Evolutionary conservation across 2,329 filamentous ascomycete species (phyloP).

Genomic region (Hypoxylon sp.): DNA sequence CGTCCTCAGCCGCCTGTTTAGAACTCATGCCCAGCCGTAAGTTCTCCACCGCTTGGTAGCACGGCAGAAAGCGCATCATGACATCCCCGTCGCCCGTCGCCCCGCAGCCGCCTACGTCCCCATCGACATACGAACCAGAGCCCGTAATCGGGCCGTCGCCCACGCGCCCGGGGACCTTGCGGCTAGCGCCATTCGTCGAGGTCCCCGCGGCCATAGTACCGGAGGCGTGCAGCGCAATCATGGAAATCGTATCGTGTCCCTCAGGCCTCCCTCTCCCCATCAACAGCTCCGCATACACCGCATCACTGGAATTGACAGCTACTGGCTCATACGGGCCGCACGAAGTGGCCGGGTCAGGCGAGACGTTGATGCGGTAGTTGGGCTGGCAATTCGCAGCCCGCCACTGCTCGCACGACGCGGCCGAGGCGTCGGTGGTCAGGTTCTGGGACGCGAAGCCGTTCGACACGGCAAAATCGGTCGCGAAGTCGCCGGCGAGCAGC

Average conservation of each 20-base stretch:
- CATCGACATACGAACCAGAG: conserved; percentile 69
- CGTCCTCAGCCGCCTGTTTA: conserved; percentile 65
- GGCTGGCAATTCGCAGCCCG: conserved; percentile 61
- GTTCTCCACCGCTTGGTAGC: conserved; percentile 71
- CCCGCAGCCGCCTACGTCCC: conserved; percentile 68
- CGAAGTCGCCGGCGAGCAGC: conserved; percentile 67
- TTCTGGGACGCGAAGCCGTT: conserved; percentile 66
- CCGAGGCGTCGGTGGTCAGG: conserved; percentile 61
- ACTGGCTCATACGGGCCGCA: conserved; percentile 66
- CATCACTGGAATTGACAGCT: conserved; percentile 40
- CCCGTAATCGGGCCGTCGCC: conserved; percentile 70
- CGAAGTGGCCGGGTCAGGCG: conserved; percentile 58
- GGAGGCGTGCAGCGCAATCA: conserved; percentile 62
- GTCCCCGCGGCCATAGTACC: conserved; percentile 69
- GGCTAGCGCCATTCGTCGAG: conserved; percentile 68
- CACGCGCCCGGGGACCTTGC: conserved; percentile 69
- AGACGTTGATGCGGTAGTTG: conserved; percentile 65
- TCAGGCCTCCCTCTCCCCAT: conserved; percentile 25
- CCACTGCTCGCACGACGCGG: conserved; percentile 61
- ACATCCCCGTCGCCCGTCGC: conserved; percentile 71
- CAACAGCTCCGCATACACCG: conserved; percentile 44
- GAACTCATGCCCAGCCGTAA: conserved; percentile 65
- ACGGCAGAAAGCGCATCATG: conserved; percentile 71
- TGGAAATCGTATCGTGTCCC: conserved; percentile 68
- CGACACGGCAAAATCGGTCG: conserved; percentile 66